Evolutionary conservation across 1,139 yeast genomes (phyloP), one percentile per base, ranked within the genome.

Genomic region (Sugiyamaella castrensis): DNA sequence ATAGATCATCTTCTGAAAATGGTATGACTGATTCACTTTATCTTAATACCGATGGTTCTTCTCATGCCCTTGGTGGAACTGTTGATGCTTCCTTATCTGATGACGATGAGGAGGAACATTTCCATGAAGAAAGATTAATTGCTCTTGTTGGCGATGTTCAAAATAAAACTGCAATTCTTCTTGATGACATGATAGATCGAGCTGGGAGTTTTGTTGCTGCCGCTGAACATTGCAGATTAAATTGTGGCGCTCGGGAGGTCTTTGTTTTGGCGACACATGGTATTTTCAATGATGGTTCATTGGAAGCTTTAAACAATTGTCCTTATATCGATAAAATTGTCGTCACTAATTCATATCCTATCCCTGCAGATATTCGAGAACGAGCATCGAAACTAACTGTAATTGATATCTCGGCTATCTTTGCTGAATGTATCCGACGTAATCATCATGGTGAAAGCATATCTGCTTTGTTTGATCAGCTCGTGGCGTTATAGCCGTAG

Each of bases 361-460:
- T 91, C 51, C 79, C 82, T 33, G 75, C 76, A 48, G 84, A 79
- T 48, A 75, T 79, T 59, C 74, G 80, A 47, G 76, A 74, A 46
- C 74, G 72, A 45, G 76, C 81, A 54, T 71, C 77, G 51, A 88
- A 89, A 66, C 76, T 94, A 62, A 82, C 82, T 10, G 86, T 88
- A 43, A 92, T 94, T 62, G 98, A 94, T 65, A 94, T 94, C 43
- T 86, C 96, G 48, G 85, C 95, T 26, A 91, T 92, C 50, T 86
- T 94, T 65, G 98, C 98, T 32, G 99, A 94, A 72, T 92, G 98
- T 71, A 92, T 94, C 56, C 82, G 99, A 73, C 85, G 99, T 73
- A 96, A 92, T 67, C 98, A 94, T 68, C 91, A 91, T 62, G 98
- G 98, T 65, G 98, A 91, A 72, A 84, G 95, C 56, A 91, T 91